phyloP scores from a whole-genome alignment of 257 asterid species.

The Ballota nigra region DNA sequence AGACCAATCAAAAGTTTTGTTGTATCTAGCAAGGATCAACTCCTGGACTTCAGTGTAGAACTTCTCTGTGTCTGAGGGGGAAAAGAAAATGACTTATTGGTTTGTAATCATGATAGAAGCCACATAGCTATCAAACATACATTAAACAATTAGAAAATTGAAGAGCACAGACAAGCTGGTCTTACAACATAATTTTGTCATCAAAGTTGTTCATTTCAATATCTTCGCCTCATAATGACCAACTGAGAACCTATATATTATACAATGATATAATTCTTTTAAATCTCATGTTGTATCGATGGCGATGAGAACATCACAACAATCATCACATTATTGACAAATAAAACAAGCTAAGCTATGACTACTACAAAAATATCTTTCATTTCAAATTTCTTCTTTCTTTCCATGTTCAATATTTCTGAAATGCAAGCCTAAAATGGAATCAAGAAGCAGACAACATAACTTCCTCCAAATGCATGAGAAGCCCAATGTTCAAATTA shows the following conservation, averaged over 20 bases:
- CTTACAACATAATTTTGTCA: neutral
- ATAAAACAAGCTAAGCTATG: neutral
- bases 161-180: neutral
- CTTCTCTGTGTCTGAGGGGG: conserved; percentile 77
- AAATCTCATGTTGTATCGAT: conserved; percentile 6
- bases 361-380: neutral
- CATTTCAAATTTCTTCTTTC: neutral
- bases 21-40: conserved; percentile 74
- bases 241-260: neutral
- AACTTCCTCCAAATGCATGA: neutral
- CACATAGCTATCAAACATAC: neutral
- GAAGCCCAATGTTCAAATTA: neutral
- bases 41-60: conserved; percentile 95
- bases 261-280: neutral
- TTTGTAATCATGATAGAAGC: neutral
- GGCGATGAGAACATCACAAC: neutral
- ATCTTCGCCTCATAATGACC: neutral
- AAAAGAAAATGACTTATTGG: conserved; percentile 14
- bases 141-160: neutral
- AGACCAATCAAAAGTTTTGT: conserved; percentile 94
- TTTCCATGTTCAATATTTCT: neutral
- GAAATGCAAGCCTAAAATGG: neutral
- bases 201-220: neutral
- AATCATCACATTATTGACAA: neutral
- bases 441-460: neutral